Evolutionary conservation across 257 asterid genomes (phyloP).

Genomic region (Solanum ossicruentum): DNA sequence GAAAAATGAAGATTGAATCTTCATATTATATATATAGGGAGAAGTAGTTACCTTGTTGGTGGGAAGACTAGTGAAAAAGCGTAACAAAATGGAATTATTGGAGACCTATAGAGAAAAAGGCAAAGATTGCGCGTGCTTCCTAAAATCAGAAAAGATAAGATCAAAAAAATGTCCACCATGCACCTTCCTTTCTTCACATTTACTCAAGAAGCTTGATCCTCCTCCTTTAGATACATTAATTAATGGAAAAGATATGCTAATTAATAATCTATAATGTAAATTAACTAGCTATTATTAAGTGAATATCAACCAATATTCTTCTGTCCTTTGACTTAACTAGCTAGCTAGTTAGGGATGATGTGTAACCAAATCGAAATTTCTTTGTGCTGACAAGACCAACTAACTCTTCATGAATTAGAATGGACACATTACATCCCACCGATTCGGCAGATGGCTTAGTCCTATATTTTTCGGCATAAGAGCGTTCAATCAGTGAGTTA

Average conservation of each 20-base stretch:
- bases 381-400: background rate
- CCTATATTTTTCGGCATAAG: too few relatives aligned
- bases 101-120: background rate
- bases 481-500: too few relatives aligned
- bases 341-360: background rate
- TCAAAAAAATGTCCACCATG: background rate
- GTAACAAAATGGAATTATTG: background rate
- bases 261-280: background rate
- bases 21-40: background rate
- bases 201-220: slow-evolving; percentile 6
- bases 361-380: background rate
- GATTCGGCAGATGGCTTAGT: too few relatives aligned
- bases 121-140: slow-evolving; percentile 36
- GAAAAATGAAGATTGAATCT: background rate
- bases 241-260: background rate
- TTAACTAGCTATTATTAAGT: background rate
- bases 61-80: slow-evolving; percentile 11
- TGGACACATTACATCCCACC: background rate
- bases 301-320: background rate
- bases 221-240: background rate
- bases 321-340: background rate
- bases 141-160: slow-evolving; percentile 18
- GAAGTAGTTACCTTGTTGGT: background rate
- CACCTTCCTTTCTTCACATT: slow-evolving; percentile 27
- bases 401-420: background rate